Base-by-base conservation (phyloP, 2,329 filamentous ascomycete species). In the Venturiaceae sp. region DNA sequence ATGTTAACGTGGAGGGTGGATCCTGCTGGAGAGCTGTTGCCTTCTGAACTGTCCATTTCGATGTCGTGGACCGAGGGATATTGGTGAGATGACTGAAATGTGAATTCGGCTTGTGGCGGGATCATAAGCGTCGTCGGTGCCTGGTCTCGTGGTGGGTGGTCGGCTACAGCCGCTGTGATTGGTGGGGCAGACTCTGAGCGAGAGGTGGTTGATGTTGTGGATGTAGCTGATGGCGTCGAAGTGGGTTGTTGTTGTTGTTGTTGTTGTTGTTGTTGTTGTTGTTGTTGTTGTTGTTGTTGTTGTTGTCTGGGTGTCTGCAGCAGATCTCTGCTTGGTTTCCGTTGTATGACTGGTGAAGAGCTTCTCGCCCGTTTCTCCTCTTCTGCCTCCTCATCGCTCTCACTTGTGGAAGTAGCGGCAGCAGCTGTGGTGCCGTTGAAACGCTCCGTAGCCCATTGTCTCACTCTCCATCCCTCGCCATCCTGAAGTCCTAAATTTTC, bases 401-500 rank as follows among this genome's bases (percentile, higher is more conserved):
- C 84, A 59, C 80, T 79, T 62, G 73, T 77, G 53, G 79, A 60
- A n/a, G 28, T n/a, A 21, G 36, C 19, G 23, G 78, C 74, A 28
- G 76, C 72, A 30, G 75, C 73, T 41, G 85, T 81, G 36, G 81
- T 78, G 30, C 85, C 84, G 56, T 89, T 84, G 19, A 88, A 73
- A 30, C 85, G 78, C 70, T 91, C 87, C 2, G 82, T 85, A 0
- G 83, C 85, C 83, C 83, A 86, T 69, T 83, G 81, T 62, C 83
- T 74, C 61, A 87, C 77, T 64, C 76, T 76, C 79, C 81, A 84
- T 7, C 83, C 90, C 70, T 96, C 92, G 14, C 89, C 89, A 70
- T 94, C 88, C 53, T 80, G 82, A 13, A 94, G 69, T 0, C 90
- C 90, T 58, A 95, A 78, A 63, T 89, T 84, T 68, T 91, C 85